Percentiles rank a stretch among this genome's conserved stretches.
Evolutionary conservation across 176 grass and related monocot species (phyloP).

Genomic region (Oryza meridionalis): DNA sequence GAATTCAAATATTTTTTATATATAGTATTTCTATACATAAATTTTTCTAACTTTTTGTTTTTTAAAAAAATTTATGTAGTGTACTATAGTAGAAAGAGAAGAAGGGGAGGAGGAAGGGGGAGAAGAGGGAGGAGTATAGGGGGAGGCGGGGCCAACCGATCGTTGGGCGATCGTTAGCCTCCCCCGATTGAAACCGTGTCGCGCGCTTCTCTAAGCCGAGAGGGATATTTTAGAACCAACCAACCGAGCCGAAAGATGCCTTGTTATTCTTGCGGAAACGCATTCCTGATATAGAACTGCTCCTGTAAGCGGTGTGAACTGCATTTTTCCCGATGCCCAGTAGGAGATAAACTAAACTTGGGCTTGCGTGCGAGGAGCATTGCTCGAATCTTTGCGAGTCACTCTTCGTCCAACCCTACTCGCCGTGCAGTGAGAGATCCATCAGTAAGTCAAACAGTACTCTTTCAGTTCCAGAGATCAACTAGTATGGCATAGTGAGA

Average conservation of each 20-base stretch:
- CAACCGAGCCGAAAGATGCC: background rate
- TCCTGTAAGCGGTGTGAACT: background rate
- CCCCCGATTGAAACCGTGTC: slow-evolving; percentile 30
- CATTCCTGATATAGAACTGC: background rate
- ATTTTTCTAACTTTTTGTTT: too few species aligned
- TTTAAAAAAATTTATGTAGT: too few species aligned
- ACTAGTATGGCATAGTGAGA: background rate
- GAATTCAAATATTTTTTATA: too few species aligned
- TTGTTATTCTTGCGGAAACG: background rate
- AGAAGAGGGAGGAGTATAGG: too few species aligned
- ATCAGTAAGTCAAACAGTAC: slow-evolving; percentile 17
- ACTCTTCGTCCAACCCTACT: background rate
- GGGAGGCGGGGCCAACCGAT: too few species aligned
- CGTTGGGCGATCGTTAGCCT: too few species aligned
- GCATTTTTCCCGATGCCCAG: background rate
- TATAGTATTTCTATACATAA: too few species aligned
- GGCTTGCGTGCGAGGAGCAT: slow-evolving; percentile 5
- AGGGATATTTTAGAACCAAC: background rate
- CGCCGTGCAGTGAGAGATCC: background rate
- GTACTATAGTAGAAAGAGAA: too few species aligned
- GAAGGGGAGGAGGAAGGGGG: too few species aligned
- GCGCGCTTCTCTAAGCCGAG: background rate
- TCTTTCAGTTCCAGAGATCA: background rate
- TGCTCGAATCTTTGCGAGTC: background rate
- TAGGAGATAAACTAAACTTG: background rate